Base-by-base conservation (phyloP, 768 basidiomycete genomes). In the Amanita muscaria region DNA sequence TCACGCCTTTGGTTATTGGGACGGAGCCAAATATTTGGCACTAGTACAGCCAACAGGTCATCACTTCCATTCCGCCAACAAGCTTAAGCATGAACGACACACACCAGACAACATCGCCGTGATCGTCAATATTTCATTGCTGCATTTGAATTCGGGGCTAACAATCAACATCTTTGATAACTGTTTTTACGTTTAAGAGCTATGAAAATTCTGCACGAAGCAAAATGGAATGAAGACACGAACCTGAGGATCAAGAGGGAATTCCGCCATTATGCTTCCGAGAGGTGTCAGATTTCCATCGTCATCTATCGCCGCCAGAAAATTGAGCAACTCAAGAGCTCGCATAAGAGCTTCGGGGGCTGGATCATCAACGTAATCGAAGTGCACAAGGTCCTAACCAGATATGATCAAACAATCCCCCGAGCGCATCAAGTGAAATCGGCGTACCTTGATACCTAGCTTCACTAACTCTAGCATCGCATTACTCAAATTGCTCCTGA, bases 341-440 rank as follows among this genome's bases (percentile, higher is more conserved):
- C 93, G 82, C 92, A 98, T 96, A 38, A 98, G 74, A 1, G 93
- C 97, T 58, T 99, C 92, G 14, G 91, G 90, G 11, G 91, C 92
- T 3, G 92, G 92, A 0, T 88, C 88, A 59, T 96, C 91, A 52
- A 91, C 83, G 51, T 89, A 92, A 59, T 90, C 88, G 55, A 92
- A 92, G 37, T 65, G 66, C 3, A 89, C 91, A 47, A 93, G 73
- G 71, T 94, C 91, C 81, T 80, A 50, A 23, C 4, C 3, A 45
- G 16, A 36, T 39, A n/a, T 9, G 15, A 19, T 3, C 8, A 7
- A 11, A 4, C 6, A 29, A 29, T 29, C 12, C 7, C 55, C 12
- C 12, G 6, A 12, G 10, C 19, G 15, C 15, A 27, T 41, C 53
- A 30, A 48, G 47, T 46, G 46, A 29, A 31, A 45, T 53, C 49